These are phyloP conservation scores for Penicillium bialowiezense DNA, from an alignment of 495 filamentous ascomycete genomes.

Conservation along the genomic window DNA sequence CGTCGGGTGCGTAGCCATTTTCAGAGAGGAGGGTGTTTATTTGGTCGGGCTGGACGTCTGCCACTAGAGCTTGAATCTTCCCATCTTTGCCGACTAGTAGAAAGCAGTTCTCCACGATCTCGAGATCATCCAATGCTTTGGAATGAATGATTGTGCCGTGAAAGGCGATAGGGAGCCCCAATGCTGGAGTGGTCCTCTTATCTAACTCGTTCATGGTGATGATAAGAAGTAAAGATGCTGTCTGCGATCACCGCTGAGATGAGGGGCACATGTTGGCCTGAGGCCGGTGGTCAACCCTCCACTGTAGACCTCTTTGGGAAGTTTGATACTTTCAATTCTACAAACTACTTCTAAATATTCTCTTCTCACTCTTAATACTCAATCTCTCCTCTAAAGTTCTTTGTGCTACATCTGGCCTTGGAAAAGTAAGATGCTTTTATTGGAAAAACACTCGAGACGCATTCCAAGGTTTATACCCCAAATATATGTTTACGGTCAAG, in stretches of 20 bases:
- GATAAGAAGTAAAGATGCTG: background rate
- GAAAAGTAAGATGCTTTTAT: no score
- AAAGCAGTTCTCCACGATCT: constrained; percentile 47
- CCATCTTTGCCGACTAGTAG: constrained; percentile 41
- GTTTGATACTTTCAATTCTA: no score
- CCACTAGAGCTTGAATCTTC: constrained; percentile 35
- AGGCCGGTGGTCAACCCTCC: no score
- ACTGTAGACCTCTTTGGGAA: no score
- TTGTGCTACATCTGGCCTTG: no score
- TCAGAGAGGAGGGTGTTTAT: constrained; percentile 22
- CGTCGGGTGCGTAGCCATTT: constrained; percentile 29
- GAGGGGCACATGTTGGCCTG: no score
- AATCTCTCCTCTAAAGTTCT: no score
- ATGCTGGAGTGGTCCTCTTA: constrained; percentile 11
- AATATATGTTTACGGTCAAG: background rate
- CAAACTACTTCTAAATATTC: no score
- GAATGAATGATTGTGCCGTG: constrained; percentile 56
- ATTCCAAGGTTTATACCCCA: background rate
- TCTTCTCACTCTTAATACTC: no score
- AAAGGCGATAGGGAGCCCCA: constrained; percentile 36
- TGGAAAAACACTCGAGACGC: no score
- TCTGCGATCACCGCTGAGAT: no score
- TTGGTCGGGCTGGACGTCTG: constrained; percentile 8
- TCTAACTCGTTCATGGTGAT: constrained; percentile 12
- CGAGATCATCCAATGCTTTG: constrained; percentile 32